Evolutionary conservation across 164 flowering plant species (phyloP).

Genomic region (Chloranthus sessilifolius): DNA sequence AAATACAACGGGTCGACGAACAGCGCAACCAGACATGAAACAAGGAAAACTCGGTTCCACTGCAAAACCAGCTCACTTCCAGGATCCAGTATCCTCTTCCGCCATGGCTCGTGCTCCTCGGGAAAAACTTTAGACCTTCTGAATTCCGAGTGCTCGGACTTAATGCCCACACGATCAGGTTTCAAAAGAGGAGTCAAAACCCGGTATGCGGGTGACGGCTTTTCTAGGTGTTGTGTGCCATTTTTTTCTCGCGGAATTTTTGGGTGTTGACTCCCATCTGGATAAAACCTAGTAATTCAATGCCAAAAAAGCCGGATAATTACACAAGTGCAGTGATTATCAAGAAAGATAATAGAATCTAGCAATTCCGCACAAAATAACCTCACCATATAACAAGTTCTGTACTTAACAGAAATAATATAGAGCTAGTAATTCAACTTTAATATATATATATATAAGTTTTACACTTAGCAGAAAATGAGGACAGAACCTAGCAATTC

Average conservation of each 20-base stretch:
- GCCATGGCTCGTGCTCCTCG: constrained; percentile 47
- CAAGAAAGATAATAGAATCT: no score
- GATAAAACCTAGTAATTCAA: constrained; percentile 45
- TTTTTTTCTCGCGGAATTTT: constrained; percentile 27
- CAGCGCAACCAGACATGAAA: constrained; percentile 76
- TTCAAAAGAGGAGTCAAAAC: constrained; percentile 32
- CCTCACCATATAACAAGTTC: no score
- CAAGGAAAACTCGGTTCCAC: constrained; percentile 75
- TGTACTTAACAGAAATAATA: no score
- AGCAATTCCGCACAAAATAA: no score
- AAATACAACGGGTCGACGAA: constrained; percentile 84
- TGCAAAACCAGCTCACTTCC: constrained; percentile 63
- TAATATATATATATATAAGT: no score
- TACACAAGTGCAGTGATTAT: no score
- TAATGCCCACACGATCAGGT: constrained; percentile 22
- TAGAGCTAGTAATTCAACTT: no score
- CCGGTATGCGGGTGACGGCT: constrained; percentile 29
- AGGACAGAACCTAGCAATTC: no score
- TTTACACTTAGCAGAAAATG: no score
- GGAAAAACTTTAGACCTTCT: constrained; percentile 45
- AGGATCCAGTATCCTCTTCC: constrained; percentile 65
- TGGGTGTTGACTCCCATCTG: constrained; percentile 38
- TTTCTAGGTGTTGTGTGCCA: constrained; percentile 24
- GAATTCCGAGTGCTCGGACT: constrained; percentile 23
- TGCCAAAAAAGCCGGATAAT: constrained; percentile 5